Conservation (phyloP, 2,329 filamentous ascomycete genomes). For the Rhytidhysteron rufulum region DNA sequence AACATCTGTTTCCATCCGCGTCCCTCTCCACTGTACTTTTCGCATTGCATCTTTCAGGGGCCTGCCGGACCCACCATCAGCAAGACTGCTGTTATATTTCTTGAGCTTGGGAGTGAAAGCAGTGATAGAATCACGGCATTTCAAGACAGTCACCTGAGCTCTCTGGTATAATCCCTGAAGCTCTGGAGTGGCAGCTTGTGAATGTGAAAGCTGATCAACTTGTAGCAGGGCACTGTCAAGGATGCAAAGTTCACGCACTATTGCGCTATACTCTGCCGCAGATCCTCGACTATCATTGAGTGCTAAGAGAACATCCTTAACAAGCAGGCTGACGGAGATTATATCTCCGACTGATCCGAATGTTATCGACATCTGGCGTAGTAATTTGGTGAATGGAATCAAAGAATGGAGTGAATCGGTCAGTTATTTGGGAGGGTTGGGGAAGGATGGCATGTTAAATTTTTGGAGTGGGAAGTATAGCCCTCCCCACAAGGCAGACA, state of each 20-base stretch:
- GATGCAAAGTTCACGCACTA: conserved; percentile 21
- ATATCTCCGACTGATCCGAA: neutral
- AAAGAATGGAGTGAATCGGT: too few species aligned
- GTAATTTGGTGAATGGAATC: too few species aligned
- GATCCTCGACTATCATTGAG: conserved; percentile 27
- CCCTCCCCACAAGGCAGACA: too few species aligned
- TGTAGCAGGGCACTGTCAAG: conserved; percentile 13
- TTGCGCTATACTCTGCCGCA: conserved; percentile 22
- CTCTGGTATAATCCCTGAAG: conserved; percentile 7
- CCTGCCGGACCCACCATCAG: neutral
- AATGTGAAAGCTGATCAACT: conserved; percentile 11
- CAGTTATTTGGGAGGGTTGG: too few species aligned
- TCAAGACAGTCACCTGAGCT: conserved; percentile 3
- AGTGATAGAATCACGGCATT: conserved; percentile 1
- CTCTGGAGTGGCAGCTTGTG: conserved; percentile 6
- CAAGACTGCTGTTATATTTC: neutral
- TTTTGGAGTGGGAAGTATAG: too few species aligned
- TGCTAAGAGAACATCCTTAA: conserved; percentile 13
- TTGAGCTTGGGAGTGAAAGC: neutral
- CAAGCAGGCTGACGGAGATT: conserved; percentile 1
- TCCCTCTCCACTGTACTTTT: neutral
- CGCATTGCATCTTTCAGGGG: neutral
- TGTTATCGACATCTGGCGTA: neutral
- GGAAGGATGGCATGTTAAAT: too few species aligned
- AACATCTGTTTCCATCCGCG: neutral